phyloP scores from a whole-genome alignment of 805 yeast species.

The Zygosaccharomyces gambellarensis region DNA sequence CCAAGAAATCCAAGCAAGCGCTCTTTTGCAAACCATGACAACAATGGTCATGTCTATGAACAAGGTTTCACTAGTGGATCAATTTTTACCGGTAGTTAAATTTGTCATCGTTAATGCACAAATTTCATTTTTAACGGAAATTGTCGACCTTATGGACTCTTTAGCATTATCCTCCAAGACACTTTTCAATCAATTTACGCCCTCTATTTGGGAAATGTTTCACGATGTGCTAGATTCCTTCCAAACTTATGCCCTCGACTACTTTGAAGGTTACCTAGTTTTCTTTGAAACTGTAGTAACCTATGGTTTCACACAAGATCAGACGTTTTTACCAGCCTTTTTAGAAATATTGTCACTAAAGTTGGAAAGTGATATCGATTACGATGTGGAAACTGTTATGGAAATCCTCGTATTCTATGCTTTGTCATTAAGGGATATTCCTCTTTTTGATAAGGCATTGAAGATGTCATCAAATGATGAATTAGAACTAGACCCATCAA shows the following conservation, averaged over 20 bases:
- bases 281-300: slow-evolving; percentile 52
- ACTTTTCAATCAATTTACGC: slow-evolving; percentile 43
- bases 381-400: slow-evolving; percentile 37
- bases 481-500: slow-evolving; percentile 37
- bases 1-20: slow-evolving; percentile 64
- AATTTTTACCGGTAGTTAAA: slow-evolving; percentile 53
- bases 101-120: slow-evolving; percentile 56
- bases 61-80: slow-evolving; percentile 47
- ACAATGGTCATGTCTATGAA: slow-evolving; percentile 70
- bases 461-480: slow-evolving; percentile 31
- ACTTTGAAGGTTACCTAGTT: slow-evolving; percentile 51
- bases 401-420: slow-evolving; percentile 32
- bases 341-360: slow-evolving; percentile 27
- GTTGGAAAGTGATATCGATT: slow-evolving; percentile 35
- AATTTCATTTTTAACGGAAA: slow-evolving; percentile 56
- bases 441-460: slow-evolving; percentile 26
- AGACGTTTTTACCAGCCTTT: slow-evolving; percentile 27
- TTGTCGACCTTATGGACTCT: slow-evolving; percentile 59
- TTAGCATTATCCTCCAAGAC: slow-evolving; percentile 46
- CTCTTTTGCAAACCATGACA: slow-evolving; percentile 64
- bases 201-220: slow-evolving; percentile 50
- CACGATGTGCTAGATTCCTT: slow-evolving; percentile 48
- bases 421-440: slow-evolving; percentile 32
- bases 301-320: slow-evolving; percentile 44
- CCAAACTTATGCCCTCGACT: slow-evolving; percentile 56